Conservation (phyloP, 2,329 filamentous ascomycete genomes). For the Botrytis medusae region DNA sequence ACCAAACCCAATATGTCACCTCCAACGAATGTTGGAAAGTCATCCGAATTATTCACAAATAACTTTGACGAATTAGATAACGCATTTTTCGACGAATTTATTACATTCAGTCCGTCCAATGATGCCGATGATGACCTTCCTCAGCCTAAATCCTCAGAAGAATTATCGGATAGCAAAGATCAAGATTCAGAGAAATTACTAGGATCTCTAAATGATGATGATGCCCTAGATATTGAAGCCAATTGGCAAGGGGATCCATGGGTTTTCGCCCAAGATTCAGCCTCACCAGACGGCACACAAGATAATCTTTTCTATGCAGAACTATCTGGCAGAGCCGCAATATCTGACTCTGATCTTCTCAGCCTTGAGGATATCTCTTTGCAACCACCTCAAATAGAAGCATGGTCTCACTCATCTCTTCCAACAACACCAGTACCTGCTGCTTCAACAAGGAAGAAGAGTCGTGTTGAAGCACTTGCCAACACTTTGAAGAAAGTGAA, state of each 20-base stretch:
- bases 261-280: slow-evolving; percentile 27
- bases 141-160: slow-evolving; percentile 50
- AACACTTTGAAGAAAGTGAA: slow-evolving; percentile 45
- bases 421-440: slow-evolving; percentile 32
- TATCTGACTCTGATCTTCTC: slow-evolving; percentile 39
- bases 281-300: slow-evolving; percentile 22
- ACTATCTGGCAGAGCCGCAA: slow-evolving; percentile 35
- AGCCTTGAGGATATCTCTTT: slow-evolving; percentile 37
- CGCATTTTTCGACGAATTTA: slow-evolving; percentile 63
- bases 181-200: slow-evolving; percentile 27
- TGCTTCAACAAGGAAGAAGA: slow-evolving; percentile 28
- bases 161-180: slow-evolving; percentile 46
- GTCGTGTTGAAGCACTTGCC: slow-evolving; percentile 45
- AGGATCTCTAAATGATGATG: slow-evolving; percentile 27
- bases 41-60: slow-evolving; percentile 50
- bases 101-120: slow-evolving; percentile 56
- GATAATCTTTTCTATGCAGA: slow-evolving; percentile 34
- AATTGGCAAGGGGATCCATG: slow-evolving; percentile 28
- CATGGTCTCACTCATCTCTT: slow-evolving; percentile 28
- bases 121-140: slow-evolving; percentile 49
- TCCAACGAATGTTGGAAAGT: slow-evolving; percentile 45
- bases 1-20: slow-evolving; percentile 33
- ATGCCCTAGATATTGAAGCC: slow-evolving; percentile 23
- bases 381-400: slow-evolving; percentile 31
- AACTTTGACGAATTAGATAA: slow-evolving; percentile 53